phyloP scores from a whole-genome alignment of 768 basidiomycete species.

The Agaricus subrufescens region DNA sequence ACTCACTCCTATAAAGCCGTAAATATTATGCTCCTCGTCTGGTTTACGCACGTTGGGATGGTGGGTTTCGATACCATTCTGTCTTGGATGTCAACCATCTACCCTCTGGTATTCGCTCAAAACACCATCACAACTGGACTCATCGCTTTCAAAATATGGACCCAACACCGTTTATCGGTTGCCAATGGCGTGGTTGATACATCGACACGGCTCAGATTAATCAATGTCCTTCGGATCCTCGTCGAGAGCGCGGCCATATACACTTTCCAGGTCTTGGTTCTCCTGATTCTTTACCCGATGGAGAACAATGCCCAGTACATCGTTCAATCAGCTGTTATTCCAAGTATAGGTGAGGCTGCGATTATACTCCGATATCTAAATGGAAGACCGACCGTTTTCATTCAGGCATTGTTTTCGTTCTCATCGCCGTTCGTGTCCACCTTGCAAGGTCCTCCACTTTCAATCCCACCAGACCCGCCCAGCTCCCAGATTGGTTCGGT shows the following conservation, averaged over 20 bases:
- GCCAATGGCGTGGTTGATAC: slow-evolving; percentile 15
- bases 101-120: slow-evolving; percentile 21
- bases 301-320: slow-evolving; percentile 21
- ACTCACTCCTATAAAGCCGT: slow-evolving; percentile 10
- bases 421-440: slow-evolving; percentile 24
- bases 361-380: not conserved
- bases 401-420: slow-evolving; percentile 26
- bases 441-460: slow-evolving; percentile 16
- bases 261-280: slow-evolving; percentile 21
- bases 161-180: slow-evolving; percentile 19
- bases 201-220: slow-evolving; percentile 12
- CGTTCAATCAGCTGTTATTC: slow-evolving; percentile 21
- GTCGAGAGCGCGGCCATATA: slow-evolving; percentile 28
- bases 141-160: slow-evolving; percentile 22
- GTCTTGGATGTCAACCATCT: slow-evolving; percentile 18
- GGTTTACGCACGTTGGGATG: slow-evolving; percentile 19
- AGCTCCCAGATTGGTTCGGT: slow-evolving; percentile 18
- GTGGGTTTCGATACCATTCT: slow-evolving; percentile 3
- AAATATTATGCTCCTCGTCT: slow-evolving; percentile 19
- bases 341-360: slow-evolving; percentile 21
- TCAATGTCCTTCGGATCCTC: slow-evolving; percentile 22
- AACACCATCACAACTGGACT: slow-evolving; percentile 24
- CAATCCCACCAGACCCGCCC: slow-evolving; percentile 11
- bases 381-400: not conserved
- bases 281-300: slow-evolving; percentile 22